phyloP scores from a whole-genome alignment of 805 yeast genomes.

The Candida tibetensis region DNA sequence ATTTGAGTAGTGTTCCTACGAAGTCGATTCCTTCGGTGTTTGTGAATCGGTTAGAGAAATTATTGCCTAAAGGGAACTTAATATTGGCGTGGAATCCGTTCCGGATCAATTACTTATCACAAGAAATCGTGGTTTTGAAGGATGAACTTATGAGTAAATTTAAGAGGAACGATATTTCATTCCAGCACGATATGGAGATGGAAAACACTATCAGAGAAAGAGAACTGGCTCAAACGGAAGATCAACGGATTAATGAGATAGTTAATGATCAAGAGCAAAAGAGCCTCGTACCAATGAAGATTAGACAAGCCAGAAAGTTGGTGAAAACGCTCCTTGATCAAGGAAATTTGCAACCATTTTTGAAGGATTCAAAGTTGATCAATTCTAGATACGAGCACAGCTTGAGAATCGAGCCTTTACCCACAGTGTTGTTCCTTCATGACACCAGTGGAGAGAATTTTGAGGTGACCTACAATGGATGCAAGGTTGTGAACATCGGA shows the following conservation, averaged over 20 bases:
- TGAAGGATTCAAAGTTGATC: conserved; percentile 56
- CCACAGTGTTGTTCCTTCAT: conserved; percentile 56
- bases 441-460: conserved; percentile 72
- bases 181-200: conserved; percentile 40
- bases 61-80: conserved; percentile 39
- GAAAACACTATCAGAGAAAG: conserved; percentile 23
- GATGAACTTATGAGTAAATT: conserved; percentile 73
- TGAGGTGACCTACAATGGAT: conserved; percentile 77
- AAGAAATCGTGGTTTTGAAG: conserved; percentile 72
- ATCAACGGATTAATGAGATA: conserved; percentile 22
- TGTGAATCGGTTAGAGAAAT: conserved; percentile 61
- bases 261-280: conserved; percentile 19
- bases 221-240: conserved; percentile 10
- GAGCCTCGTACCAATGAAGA: conserved; percentile 36
- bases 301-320: conserved; percentile 62
- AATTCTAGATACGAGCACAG: conserved; percentile 68
- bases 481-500: conserved; percentile 68
- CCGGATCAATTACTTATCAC: conserved; percentile 73
- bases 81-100: conserved; percentile 67
- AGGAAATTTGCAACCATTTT: conserved; percentile 82
- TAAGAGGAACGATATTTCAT: conserved; percentile 63
- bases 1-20: conserved; percentile 53
- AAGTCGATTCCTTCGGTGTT: conserved; percentile 68
- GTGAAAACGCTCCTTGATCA: conserved; percentile 84
- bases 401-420: conserved; percentile 74